Base-by-base conservation (phyloP, 345 rosid species). In the Linum trigynum region DNA sequence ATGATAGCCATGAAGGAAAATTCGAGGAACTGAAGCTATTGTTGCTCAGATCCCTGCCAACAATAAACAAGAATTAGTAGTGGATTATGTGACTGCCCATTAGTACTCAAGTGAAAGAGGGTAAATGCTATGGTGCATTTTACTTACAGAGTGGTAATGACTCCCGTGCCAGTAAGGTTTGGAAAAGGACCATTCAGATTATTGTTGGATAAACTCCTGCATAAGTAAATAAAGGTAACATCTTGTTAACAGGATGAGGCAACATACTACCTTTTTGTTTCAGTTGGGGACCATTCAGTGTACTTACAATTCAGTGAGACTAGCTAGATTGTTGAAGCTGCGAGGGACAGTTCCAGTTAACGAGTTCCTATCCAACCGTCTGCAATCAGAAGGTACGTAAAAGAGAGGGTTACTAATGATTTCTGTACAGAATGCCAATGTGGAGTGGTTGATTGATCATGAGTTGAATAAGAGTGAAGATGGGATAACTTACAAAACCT, bases 31-130 rank as follows among this genome's bases (percentile, higher is more conserved):
- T 72, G 38, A 95, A 89, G 56, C 74, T 79, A 39, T 91, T 95
- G 74, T 86, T 91, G 76, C 97, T 89, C 66, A 91, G 59, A 69
- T 87, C 97, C 80, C 99, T 95, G 84, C 70, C 69, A 16, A 70
- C 39, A 69, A 61, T 62, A 57, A 37, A 37, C 35, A 55, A 3
- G 12, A 14, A 10, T 41, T 4, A 23, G 32, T 23, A 23, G 32
- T 23, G 32, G 32, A 0, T 23, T 23, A 23, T 23, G 32, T 23
- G 32, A 23, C 32, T 23, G 32, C 32, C 32, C 32, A 23, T 23
- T 23, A 23, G 0, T 23, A 23, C 32, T 23, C 32, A 23, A 23
- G 32, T 23, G 32, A 23, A 23, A 23, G 32, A 23, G 32, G 32
- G 32, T 23, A 23, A 23, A 23, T 23, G 32, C 32, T 23, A 23